Evolutionary conservation across 192 early-diverging fungal genomes (phyloP), one percentile per base, ranked within the genome.

Genomic region (Glomus cerebriforme): DNA sequence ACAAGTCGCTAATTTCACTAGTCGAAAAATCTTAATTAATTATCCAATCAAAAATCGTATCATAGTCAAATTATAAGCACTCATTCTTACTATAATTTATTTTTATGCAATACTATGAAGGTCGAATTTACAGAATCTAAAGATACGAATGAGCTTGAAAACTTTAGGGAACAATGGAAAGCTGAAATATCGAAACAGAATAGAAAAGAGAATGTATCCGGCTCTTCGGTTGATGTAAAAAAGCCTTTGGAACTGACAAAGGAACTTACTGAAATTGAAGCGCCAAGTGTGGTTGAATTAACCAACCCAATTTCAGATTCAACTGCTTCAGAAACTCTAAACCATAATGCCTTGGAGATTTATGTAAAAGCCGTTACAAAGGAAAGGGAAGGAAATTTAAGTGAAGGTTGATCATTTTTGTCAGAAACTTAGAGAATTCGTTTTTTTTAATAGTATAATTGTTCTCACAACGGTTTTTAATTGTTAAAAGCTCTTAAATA

Each of bases 371-470:
- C 81, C 4, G 79, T 79, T 39, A 81, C 78, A 26, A 62, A 79
- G 49, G 83, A 84, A 75, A 69, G 79, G 59, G 76, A 84, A 68
- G 83, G 83, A 29, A 82, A 84, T 65, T 58, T 84, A 24, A 75
- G 70, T 13, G 54, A 84, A 80, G 83, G 83, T 84, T 77, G 34
- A 26, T 74, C 8, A 2, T 15, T 49, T 27, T 31, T 58, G 13
- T 22, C 22, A 1, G 15, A 9, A 31, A 31, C 29, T 64, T 64
- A 31, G 0, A 26, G 0, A 29, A n/a, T 31, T 37, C 1, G 29
- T 47, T 29, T 47, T 49, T 7, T 26, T 62, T 26, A 43, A 32
- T 75, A 22, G 34, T 22, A 35, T 68, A 35, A 43, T 35, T 24
- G 15, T 63, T 45, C 35, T 76, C 24, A 29, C 31, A 22, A 34